Percentiles rank a stretch among this genome's conserved stretches.
These are phyloP conservation scores for Smallanthus sonchifolius DNA, from an alignment of 129 eudicot genomes.

Conservation along the genomic window DNA sequence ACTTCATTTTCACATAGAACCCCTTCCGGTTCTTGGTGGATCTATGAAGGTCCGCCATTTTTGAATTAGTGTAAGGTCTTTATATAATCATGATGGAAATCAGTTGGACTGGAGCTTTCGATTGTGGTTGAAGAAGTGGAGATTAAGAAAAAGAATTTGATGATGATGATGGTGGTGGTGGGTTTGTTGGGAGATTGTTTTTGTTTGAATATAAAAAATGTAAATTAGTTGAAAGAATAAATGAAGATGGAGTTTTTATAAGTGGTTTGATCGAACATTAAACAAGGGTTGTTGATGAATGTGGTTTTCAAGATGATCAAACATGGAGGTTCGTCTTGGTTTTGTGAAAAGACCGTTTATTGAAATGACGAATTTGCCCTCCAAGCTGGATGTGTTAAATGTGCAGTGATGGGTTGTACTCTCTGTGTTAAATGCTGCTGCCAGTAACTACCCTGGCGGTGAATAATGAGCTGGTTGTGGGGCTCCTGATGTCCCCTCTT, in stretches of 20 bases:
- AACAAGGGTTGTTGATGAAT: constrained; percentile 31
- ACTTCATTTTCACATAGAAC: constrained; percentile 61
- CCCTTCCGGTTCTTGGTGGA: constrained; percentile 27
- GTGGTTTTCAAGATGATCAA: constrained; percentile 29
- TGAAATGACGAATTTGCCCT: constrained; percentile 22
- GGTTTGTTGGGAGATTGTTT: constrained; percentile 40
- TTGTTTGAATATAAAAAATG: constrained; percentile 11
- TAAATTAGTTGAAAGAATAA: constrained; percentile 1
- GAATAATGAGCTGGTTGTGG: constrained; percentile 27
- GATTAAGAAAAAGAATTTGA: constrained; percentile 27
- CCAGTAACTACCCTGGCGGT: not conserved
- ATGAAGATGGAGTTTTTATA: not conserved
- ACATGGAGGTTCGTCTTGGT: constrained; percentile 26
- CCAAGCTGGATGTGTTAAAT: constrained; percentile 15
- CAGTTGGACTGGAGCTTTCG: constrained; percentile 31
- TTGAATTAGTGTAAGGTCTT: not conserved
- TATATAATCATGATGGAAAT: not conserved
- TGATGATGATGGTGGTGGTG: constrained; percentile 27
- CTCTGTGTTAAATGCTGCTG: constrained; percentile 11
- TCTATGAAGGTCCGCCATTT: constrained; percentile 32
- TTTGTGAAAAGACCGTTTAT: constrained; percentile 39
- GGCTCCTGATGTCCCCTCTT: not conserved
- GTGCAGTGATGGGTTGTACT: constrained; percentile 29
- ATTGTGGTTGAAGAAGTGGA: constrained; percentile 29
- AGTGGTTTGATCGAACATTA: not conserved